Base-by-base conservation (phyloP, 169 alveolate genomes). In the Neospora caninum region DNA sequence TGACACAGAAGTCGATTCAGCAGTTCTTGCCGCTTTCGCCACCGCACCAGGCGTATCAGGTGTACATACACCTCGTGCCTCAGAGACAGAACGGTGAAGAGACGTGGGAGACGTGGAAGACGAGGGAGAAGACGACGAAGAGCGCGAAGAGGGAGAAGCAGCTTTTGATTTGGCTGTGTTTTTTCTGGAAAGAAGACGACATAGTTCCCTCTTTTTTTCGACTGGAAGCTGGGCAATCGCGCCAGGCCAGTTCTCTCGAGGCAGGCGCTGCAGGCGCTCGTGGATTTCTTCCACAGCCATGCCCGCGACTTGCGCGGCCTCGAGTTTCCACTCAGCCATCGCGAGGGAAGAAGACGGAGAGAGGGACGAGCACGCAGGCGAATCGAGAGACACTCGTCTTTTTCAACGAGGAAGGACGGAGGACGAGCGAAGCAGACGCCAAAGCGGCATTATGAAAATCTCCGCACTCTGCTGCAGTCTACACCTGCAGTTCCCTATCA, bases 151-250 rank as follows among this genome's bases (percentile, higher is more conserved):
- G 31, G 25, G 31, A 6, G 73, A 22, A 27, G 73, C 4, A 16
- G 73, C n/a, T 27, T 22, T 64, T 29, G 73, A 64, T 64, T 64
- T 64, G 7, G 4, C 73, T 1, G n/a, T 27, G 73, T 64, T 7
- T 64, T 22, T 64, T 6, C 73, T 9, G 7, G 73, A 64, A 6
- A 64, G 73, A 29, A 64, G 73, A 29, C 73, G 73, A 16, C 73
- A n/a, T 43, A 73, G 84, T n/a, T 73, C 45, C 84, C n/a, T 73
- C 42, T 73, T 73, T 43, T 73, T 36, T 43, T 73, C 84, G 84
- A 73, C 84, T 13, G 84, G 43, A 36, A 73, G 84, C 27, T 20
- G 84, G 18, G 84, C 84, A n/a, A 73, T 9, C 39, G 43, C 39
- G 84, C 25, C 45, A 73, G 84, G 43, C 84, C 84, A 73, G 43